Percentiles rank a stretch among this genome's conserved stretches.
Evolutionary conservation across 495 filamentous ascomycete species (phyloP).

Genomic region (Penicillium robsamsonii): DNA sequence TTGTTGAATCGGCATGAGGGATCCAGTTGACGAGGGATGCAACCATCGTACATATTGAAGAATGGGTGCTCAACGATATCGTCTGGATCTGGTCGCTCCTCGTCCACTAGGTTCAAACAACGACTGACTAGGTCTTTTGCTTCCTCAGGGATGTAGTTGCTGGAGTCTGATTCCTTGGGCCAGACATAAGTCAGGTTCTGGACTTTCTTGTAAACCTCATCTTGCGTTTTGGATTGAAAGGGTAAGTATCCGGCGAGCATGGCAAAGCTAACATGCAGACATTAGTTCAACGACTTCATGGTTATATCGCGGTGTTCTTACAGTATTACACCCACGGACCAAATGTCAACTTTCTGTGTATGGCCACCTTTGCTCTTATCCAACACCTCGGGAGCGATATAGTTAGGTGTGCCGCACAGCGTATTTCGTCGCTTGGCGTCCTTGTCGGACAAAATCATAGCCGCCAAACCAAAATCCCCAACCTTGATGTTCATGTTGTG

Average conservation of each 20-base stretch:
- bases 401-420: conserved; percentile 95
- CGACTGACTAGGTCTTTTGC: conserved; percentile 77
- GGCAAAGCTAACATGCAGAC: conserved; percentile 59
- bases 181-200: conserved; percentile 71
- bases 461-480: conserved; percentile 96
- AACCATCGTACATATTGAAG: conserved; percentile 63
- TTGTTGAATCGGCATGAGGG: conserved; percentile 39
- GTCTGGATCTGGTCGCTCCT: conserved; percentile 72
- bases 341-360: conserved; percentile 91
- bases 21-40: conserved; percentile 49
- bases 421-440: conserved; percentile 85
- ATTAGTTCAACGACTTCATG: conserved; percentile 17
- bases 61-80: conserved; percentile 80
- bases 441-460: conserved; percentile 79
- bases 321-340: conserved; percentile 96
- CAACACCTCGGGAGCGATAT: conserved; percentile 95
- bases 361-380: conserved; percentile 75
- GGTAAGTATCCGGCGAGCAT: conserved; percentile 89
- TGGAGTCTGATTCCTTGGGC: conserved; percentile 56
- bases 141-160: conserved; percentile 52
- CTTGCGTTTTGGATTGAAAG: conserved; percentile 81
- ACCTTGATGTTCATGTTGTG: conserved; percentile 96
- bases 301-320: conserved; percentile 40
- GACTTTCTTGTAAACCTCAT: conserved; percentile 81
- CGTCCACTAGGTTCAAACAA: conserved; percentile 70